These are phyloP conservation scores for Psophocarpus tetragonolobus DNA, from an alignment of 306 rosid genomes.

Conservation along the genomic window DNA sequence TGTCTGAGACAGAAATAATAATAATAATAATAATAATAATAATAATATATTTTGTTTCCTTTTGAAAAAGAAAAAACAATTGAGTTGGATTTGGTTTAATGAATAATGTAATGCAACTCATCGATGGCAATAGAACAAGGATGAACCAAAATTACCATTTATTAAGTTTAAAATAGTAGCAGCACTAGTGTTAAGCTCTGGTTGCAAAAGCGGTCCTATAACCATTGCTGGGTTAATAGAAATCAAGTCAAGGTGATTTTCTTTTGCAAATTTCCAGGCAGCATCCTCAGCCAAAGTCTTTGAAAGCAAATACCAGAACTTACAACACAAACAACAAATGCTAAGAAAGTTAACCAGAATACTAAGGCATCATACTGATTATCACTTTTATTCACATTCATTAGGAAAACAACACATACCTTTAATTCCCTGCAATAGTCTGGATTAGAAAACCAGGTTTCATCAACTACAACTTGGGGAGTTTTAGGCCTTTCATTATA, in stretches of 20 bases:
- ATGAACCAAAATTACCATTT: slow-evolving; percentile 46
- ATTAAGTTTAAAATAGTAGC: slow-evolving; percentile 44
- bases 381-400: background rate
- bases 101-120: too few species aligned
- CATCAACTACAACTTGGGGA: slow-evolving; percentile 32
- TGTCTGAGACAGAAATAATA: too few species aligned
- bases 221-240: slow-evolving; percentile 61
- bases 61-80: background rate
- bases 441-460: slow-evolving; percentile 38
- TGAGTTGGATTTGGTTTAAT: background rate
- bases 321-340: background rate
- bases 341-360: background rate
- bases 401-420: slow-evolving; percentile 3
- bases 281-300: slow-evolving; percentile 78
- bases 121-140: too few species aligned
- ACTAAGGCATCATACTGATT: background rate
- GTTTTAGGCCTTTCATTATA: slow-evolving; percentile 3
- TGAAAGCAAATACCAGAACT: slow-evolving; percentile 63
- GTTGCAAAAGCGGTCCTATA: slow-evolving; percentile 71
- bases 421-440: slow-evolving; percentile 7
- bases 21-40: too few species aligned
- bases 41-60: background rate
- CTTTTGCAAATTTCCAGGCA: slow-evolving; percentile 66
- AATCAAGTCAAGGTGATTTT: slow-evolving; percentile 70
- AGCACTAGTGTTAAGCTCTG: slow-evolving; percentile 56